A percentile compares a stretch with the other conserved stretches of the same genome.
These are phyloP conservation scores for Lepraria neglecta DNA, from an alignment of 495 filamentous ascomycete species.

Conservation along the genomic window DNA sequence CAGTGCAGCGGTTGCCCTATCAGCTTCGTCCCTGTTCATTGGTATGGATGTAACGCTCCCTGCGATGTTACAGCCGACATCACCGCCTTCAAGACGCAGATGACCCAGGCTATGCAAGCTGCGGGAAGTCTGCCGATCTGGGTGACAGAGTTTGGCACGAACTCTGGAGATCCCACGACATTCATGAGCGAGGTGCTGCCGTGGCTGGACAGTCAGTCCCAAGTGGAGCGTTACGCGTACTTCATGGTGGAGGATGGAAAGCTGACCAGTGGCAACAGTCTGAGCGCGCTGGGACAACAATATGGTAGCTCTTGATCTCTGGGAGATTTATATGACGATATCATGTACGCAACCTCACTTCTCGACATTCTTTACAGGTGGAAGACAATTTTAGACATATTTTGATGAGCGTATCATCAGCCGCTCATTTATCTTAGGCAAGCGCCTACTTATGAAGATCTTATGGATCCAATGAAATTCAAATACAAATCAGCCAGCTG, in stretches of 20 bases:
- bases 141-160: slow-evolving; percentile 71
- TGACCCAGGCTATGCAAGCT: slow-evolving; percentile 45
- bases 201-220: slow-evolving; percentile 57
- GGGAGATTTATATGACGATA: background rate
- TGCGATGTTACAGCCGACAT: slow-evolving; percentile 30
- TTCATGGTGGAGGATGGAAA: slow-evolving; percentile 53
- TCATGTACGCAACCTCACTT: background rate
- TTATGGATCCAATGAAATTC: background rate
- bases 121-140: slow-evolving; percentile 46
- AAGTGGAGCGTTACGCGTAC: slow-evolving; percentile 69
- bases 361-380: background rate
- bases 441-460: background rate
- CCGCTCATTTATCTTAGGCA: background rate
- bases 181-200: slow-evolving; percentile 55
- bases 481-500: background rate
- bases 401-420: background rate
- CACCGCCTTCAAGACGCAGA: slow-evolving; percentile 53
- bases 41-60: slow-evolving; percentile 49
- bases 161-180: slow-evolving; percentile 41
- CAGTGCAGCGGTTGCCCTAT: slow-evolving; percentile 56
- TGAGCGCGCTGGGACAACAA: slow-evolving; percentile 21
- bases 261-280: slow-evolving; percentile 19
- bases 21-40: slow-evolving; percentile 63
- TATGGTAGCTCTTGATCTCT: slow-evolving; percentile 20
- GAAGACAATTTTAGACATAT: background rate